Evolutionary conservation across 306 rosid genomes (phyloP).

Genomic region (Pyrus communis): DNA sequence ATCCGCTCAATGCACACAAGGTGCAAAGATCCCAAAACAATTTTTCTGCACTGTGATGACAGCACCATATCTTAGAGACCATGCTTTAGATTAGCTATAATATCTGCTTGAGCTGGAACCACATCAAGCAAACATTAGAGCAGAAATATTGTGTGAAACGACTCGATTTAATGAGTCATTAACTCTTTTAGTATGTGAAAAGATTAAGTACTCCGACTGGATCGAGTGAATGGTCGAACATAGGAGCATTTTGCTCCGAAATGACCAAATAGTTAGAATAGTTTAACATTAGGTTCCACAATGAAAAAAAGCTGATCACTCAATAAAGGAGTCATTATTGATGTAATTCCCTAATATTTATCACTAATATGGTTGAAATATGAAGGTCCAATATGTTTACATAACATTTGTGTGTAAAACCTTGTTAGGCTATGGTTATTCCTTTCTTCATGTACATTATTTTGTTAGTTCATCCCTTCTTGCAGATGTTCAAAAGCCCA

Average conservation of each 20-base stretch:
- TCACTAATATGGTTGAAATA: background rate
- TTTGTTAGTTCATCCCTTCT: background rate
- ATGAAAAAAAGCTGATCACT: background rate
- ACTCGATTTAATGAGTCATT: background rate
- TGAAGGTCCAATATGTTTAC: background rate
- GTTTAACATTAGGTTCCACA: background rate
- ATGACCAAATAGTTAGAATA: too few relatives aligned
- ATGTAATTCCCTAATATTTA: background rate
- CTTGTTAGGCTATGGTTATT: background rate
- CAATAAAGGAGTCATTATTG: too few relatives aligned
- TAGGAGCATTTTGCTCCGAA: background rate
- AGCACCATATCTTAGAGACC: background rate
- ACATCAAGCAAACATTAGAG: background rate
- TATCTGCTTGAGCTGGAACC: background rate
- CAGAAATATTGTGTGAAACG: background rate
- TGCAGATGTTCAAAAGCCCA: background rate
- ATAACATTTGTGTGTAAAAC: background rate
- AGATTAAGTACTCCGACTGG: background rate
- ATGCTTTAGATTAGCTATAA: background rate
- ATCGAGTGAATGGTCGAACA: background rate
- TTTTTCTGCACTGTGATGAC: background rate
- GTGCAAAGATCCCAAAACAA: background rate
- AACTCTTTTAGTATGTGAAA: background rate
- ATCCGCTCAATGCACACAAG: background rate
- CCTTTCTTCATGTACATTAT: conserved; percentile 13